Percentiles rank a stretch among this genome's conserved stretches.
Evolutionary conservation across 805 yeast species (phyloP).

Genomic region (Sugiyamaella qingdaonensis): DNA sequence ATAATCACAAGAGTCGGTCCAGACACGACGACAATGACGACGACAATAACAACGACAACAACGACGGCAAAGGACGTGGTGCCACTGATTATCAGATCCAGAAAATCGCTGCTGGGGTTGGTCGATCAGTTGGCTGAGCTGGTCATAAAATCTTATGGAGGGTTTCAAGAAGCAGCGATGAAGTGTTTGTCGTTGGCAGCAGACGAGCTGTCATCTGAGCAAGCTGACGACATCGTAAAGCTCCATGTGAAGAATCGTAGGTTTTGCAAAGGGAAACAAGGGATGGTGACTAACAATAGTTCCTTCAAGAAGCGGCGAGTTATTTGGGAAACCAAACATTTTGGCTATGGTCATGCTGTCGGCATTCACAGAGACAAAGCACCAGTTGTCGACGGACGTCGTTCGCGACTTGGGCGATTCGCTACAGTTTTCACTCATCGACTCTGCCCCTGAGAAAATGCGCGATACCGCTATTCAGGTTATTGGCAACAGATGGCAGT

Average conservation of each 20-base stretch:
- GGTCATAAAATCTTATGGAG: background rate
- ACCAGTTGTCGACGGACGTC: background rate
- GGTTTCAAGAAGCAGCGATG: background rate
- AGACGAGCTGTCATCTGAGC: background rate
- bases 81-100: background rate
- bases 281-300: background rate
- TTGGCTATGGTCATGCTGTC: background rate
- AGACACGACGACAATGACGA: background rate
- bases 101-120: background rate
- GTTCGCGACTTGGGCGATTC: constrained; percentile 18
- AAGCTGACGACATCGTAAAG: background rate
- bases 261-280: background rate
- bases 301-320: background rate
- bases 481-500: constrained; percentile 23
- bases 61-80: background rate
- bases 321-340: background rate
- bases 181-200: background rate
- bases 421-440: constrained; percentile 16
- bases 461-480: constrained; percentile 20
- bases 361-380: background rate
- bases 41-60: too few relatives aligned
- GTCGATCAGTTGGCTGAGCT: background rate
- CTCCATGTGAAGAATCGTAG: background rate
- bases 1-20: background rate
- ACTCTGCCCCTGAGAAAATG: constrained; percentile 11